Conservation (phyloP, 257 asterid genomes). For the Plantago ovata region DNA sequence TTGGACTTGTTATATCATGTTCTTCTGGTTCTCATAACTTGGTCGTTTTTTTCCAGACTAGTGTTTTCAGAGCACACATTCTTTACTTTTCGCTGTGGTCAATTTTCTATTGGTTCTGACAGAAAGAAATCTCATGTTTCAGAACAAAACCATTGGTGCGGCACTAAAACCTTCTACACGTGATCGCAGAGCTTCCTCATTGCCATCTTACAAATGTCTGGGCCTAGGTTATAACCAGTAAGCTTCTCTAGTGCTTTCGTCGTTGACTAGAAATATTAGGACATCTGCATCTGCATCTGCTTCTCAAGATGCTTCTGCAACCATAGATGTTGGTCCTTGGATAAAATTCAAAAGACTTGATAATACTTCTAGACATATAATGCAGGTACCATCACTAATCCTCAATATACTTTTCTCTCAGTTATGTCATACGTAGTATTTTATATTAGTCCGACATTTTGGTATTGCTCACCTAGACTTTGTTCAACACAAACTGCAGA, state of each 20-base stretch:
- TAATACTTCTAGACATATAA: slow-evolving; percentile 91
- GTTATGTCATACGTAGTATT: slow-evolving; percentile 1
- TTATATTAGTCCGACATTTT: not conserved
- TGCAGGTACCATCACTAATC: slow-evolving; percentile 55
- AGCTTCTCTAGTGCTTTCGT: slow-evolving; percentile 23
- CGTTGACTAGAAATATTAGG: slow-evolving; percentile 40
- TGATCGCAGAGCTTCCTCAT: slow-evolving; percentile 26
- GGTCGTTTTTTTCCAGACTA: not conserved
- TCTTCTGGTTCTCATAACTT: not conserved
- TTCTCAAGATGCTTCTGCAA: slow-evolving; percentile 45
- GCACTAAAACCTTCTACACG: slow-evolving; percentile 27
- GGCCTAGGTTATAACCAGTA: slow-evolving; percentile 30
- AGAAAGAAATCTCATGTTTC: slow-evolving; percentile 18
- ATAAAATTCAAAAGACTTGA: slow-evolving; percentile 91
- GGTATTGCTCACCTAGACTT: slow-evolving; percentile 7
- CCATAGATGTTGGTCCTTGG: slow-evolving; percentile 46
- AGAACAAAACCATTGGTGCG: slow-evolving; percentile 33
- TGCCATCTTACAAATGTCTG: slow-evolving; percentile 30
- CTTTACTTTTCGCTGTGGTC: slow-evolving; percentile 3
- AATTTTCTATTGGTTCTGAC: slow-evolving; percentile 19
- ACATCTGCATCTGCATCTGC: slow-evolving; percentile 32
- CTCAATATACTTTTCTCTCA: not conserved
- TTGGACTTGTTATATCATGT: not conserved
- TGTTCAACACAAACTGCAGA: slow-evolving; percentile 38
- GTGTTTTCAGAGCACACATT: slow-evolving; percentile 4